Conservation (phyloP, 225 moss, liverwort and hornwort genomes). For the Straminergon stramineum region DNA sequence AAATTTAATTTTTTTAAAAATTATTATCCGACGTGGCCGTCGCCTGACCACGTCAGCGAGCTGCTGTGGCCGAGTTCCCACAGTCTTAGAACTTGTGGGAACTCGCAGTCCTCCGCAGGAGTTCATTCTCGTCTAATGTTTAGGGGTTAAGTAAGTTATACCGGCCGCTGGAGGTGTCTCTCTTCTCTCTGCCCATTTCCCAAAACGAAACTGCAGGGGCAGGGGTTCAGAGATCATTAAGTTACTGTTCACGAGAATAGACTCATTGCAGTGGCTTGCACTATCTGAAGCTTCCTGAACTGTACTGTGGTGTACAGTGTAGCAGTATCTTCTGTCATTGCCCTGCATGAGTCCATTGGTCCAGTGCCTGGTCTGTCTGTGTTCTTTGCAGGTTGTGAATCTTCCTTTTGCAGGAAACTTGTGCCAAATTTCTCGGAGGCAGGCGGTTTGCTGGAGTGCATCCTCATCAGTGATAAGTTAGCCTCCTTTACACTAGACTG, state of each 20-base stretch:
- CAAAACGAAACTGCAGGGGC: no score
- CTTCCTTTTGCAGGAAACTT: not conserved
- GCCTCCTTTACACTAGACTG: no score
- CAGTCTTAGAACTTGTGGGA: no score
- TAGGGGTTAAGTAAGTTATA: not conserved
- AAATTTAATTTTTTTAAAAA: no score
- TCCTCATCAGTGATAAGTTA: no score
- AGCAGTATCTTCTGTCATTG: not conserved
- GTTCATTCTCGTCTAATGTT: no score
- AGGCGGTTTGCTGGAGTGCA: not conserved
- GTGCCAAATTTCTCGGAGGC: not conserved
- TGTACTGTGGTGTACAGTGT: not conserved
- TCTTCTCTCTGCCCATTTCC: not conserved
- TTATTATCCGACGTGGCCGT: no score
- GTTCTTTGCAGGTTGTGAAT: not conserved
- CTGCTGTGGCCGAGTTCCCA: no score
- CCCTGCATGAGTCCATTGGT: no score
- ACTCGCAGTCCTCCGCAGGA: no score
- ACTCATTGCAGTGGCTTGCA: not conserved
- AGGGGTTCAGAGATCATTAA: not conserved
- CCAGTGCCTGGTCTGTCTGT: not conserved
- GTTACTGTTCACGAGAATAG: not conserved
- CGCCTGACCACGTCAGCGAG: no score
- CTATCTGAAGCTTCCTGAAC: no score
- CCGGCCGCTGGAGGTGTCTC: not conserved